Evolutionary conservation across 768 basidiomycete species (phyloP), one percentile per base, ranked within the genome.

Genomic region (Phaffia tasmanica): DNA sequence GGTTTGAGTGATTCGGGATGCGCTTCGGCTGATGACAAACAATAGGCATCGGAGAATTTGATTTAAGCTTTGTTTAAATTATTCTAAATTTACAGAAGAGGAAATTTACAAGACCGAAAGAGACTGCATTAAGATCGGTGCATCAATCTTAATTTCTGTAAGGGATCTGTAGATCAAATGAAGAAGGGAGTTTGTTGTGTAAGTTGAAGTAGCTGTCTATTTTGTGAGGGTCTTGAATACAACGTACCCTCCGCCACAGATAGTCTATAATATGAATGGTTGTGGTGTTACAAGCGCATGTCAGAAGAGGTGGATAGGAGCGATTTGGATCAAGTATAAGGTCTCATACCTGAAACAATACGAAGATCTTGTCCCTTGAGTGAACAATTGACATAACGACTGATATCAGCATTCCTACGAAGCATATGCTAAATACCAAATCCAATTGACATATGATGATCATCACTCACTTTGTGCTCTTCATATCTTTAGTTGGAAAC

Each of bases 341-440:
- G 35, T 42, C 11, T 4, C 35, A 42, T 54, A 54, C 62, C 46
- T 69, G 67, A n/a, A 69, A 51, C 25, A 69, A 8, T 14, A 69
- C 53, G 35, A 63, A 57, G 8, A 69, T 59, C 63, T 69, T 69
- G 50, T 69, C 67, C 57, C 53, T 23, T 54, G 53, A 9, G 29
- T 30, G 9, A 29, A 54, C 53, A 42, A 42, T 4, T 42, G 53
- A 15, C 9, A 23, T 4, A 4, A 16, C 53, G 15, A 54, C 9
- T 30, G 29, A 23, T 30, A 15, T 54, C 53, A 54, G 53, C 53
- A 54, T 23, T 16, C 9, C 15, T 30, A 16, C 23, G 23, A 54
- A 29, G 23, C 23, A 9, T 5, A 54, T 23, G 23, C 9, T 54
- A 4, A 23, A 4, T 9, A 54, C n/a, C 4, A 15, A 54, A 23